Conservation (phyloP, 768 basidiomycete species). For the Leccinellum albellum region DNA sequence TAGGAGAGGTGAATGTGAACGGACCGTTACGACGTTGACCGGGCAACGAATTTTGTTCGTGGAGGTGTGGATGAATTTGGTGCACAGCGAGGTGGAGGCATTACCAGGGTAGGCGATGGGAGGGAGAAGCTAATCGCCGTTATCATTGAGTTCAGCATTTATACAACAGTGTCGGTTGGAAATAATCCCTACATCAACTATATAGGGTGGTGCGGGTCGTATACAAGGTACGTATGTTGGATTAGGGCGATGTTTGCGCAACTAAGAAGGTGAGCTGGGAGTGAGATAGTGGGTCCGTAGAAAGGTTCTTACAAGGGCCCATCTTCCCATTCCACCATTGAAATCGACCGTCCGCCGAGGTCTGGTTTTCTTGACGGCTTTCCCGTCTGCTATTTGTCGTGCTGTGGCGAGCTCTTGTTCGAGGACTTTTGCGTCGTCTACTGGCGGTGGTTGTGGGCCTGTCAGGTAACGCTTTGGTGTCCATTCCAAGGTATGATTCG, state of each 20-base stretch:
- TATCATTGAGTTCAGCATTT: slow-evolving; percentile 25
- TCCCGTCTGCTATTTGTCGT: slow-evolving; percentile 71
- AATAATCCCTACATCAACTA: slow-evolving; percentile 71
- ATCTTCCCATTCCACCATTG: slow-evolving; percentile 82
- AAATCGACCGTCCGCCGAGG: slow-evolving; percentile 95
- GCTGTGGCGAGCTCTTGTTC: slow-evolving; percentile 79
- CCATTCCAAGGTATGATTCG: slow-evolving; percentile 62
- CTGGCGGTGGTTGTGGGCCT: slow-evolving; percentile 69
- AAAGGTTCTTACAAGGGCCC: slow-evolving; percentile 63
- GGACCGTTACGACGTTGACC: slow-evolving; percentile 89
- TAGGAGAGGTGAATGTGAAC: slow-evolving; percentile 30
- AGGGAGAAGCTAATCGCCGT: slow-evolving; percentile 71
- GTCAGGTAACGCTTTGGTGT: slow-evolving; percentile 65
- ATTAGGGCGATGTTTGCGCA: slow-evolving; percentile 76
- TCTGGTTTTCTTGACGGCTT: slow-evolving; percentile 84
- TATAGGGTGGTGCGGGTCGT: slow-evolving; percentile 81
- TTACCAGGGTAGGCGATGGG: slow-evolving; percentile 91
- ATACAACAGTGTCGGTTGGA: slow-evolving; percentile 11
- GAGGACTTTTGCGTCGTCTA: slow-evolving; percentile 69
- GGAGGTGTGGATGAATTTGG: slow-evolving; percentile 96
- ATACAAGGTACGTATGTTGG: slow-evolving; percentile 71
- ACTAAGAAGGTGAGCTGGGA: slow-evolving; percentile 34
- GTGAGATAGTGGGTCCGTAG: not conserved
- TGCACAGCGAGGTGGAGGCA: slow-evolving; percentile 89
- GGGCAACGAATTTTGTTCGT: slow-evolving; percentile 99